Evolutionary conservation across 1,139 yeast genomes (phyloP), one percentile per base, ranked within the genome.

Genomic region (Lodderomyces beijingensis): DNA sequence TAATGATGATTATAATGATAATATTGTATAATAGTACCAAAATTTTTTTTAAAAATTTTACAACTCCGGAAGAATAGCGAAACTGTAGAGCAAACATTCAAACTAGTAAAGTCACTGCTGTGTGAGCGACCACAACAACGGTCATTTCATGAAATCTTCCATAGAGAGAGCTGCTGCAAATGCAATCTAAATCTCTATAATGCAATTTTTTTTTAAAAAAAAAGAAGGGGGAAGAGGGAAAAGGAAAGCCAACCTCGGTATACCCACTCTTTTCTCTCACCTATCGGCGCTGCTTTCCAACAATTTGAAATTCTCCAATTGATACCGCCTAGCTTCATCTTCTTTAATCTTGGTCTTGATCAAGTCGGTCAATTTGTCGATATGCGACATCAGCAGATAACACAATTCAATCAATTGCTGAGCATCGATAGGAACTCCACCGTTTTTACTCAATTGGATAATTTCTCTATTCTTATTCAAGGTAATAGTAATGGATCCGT

Each of bases 381-480:
- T 93, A 28, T 78, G 70, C 8, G 58, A 56, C 49, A 74, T 77
- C 2, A 96, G 93, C 41, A 70, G 63, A 39, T 74, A 73, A 25
- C 86, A 74, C 51, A 94, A 79, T 27, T 79, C 77, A 62, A 88
- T 65, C 35, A 91, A 61, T 22, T 74, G 64, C 30, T 72, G 53
- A 0, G 94, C 88, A 46, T 87, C 91, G 44, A 91, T 77, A 2
- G 94, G 84, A 30, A 86, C 65, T 0, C 97, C 96, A 31, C 98
- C 98, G 27, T 88, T 84, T 50, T 91, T 91, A 31, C 85, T 74
- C 26, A 93, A 68, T 55, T 91, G 98, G 34, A 95, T 87, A 13
- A 91, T 65, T 50, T 91, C 98, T 45, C 93, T 72, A 55, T 89
- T 91, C 48, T 85, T 86, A 56, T 91, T 91, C 39, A 89, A 60